phyloP scores from a whole-genome alignment of 1,284 basidiomycete species.

The Stereum hirsutum region DNA sequence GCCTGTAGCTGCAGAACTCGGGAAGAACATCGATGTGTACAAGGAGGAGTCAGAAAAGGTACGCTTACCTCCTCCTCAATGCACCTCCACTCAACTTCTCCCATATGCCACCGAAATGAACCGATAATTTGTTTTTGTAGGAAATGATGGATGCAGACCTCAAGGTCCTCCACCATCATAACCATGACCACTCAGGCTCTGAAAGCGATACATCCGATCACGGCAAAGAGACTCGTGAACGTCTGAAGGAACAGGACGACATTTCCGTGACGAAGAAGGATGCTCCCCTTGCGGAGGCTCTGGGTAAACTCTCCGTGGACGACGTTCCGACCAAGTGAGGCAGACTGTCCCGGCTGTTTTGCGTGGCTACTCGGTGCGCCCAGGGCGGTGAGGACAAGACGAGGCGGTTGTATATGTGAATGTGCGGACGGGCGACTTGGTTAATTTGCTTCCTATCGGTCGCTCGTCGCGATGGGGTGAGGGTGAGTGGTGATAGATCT shows the following conservation, averaged over 20 bases:
- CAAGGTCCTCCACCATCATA: slow-evolving; percentile 41
- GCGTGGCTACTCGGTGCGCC: too few species aligned
- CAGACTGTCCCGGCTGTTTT: too few species aligned
- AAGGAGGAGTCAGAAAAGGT: slow-evolving; percentile 78
- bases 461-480: background rate
- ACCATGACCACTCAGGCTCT: slow-evolving; percentile 11
- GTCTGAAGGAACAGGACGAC: slow-evolving; percentile 20
- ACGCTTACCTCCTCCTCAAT: slow-evolving; percentile 12
- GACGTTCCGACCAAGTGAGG: too few species aligned
- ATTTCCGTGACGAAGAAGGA: slow-evolving; percentile 15
- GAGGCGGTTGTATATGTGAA: background rate
- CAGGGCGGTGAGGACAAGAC: background rate
- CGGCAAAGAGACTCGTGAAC: slow-evolving; percentile 10
- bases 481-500: background rate
- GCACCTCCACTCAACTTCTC: background rate
- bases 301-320: slow-evolving; percentile 13
- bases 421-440: background rate
- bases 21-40: slow-evolving; percentile 57
- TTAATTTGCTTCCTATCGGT: background rate
- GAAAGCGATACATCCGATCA: slow-evolving; percentile 13
- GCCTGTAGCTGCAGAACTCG: slow-evolving; percentile 41
- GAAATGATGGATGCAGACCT: slow-evolving; percentile 17
- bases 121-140: background rate
- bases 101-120: background rate
- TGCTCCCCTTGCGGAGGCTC: slow-evolving; percentile 12